These are phyloP conservation scores for Hyaloperonospora arabidopsidis DNA, from an alignment of 352 stramenopile species.

Conservation along the genomic window DNA sequence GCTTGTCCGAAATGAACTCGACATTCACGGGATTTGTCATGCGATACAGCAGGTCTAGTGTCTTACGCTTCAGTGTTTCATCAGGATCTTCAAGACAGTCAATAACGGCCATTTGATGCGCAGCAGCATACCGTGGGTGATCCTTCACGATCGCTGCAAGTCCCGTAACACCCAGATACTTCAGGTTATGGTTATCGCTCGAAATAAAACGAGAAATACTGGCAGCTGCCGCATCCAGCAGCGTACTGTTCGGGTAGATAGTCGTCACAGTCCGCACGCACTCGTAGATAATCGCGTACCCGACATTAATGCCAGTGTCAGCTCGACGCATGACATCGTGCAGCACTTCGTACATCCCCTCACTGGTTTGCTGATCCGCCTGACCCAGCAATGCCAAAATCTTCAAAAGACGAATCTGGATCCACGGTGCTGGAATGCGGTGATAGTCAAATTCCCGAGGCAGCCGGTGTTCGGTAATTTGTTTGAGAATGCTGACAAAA, in stretches of 20 bases:
- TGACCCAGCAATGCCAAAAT: conserved; percentile 95
- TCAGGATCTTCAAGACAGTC: conserved; percentile 99
- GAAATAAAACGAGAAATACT: conserved; percentile 93
- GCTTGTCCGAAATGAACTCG: conserved; percentile 98
- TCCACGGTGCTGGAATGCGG: conserved; percentile 98
- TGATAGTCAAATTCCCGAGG: conserved; percentile 99
- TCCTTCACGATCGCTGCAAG: conserved; percentile 97
- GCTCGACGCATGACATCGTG: conserved; percentile 96
- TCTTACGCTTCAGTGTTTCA: conserved; percentile 99
- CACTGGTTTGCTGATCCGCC: conserved; percentile 88
- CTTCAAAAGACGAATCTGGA: conserved; percentile 97
- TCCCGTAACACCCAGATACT: conserved; percentile 98
- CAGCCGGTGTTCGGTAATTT: conserved; percentile 98
- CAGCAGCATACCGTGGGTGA: conserved; percentile 92
- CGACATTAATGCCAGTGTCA: conserved; percentile 98
- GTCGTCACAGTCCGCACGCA: conserved; percentile 97
- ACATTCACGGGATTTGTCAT: conserved; percentile 99
- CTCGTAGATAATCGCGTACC: conserved; percentile 99
- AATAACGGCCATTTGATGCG: conserved; percentile 99
- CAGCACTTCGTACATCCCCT: conserved; percentile 99
- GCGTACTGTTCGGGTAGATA: conserved; percentile 98
- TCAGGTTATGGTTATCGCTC: conserved; percentile 95
- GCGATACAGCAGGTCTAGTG: conserved; percentile 91
- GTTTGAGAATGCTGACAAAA: conserved; percentile 99
- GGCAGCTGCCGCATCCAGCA: conserved; percentile 91